Evolutionary conservation across 129 eudicot species (phyloP).

Genomic region (Tagetes erecta): DNA sequence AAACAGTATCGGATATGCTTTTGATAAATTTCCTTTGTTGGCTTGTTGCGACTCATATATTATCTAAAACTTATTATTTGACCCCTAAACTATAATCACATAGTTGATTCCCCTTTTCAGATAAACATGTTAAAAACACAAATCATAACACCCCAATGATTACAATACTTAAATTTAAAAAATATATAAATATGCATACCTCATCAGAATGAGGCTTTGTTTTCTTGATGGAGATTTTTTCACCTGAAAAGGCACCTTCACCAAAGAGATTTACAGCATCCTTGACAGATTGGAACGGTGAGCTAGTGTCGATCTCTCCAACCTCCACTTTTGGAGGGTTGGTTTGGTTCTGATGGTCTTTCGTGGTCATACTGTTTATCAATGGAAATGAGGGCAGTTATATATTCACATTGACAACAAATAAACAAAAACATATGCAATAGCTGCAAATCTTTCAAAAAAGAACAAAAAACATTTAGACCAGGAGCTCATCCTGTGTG

Average conservation of each 20-base stretch:
- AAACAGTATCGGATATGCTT: background rate
- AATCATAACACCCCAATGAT: background rate
- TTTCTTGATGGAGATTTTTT: constrained; percentile 64
- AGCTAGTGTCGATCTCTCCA: constrained; percentile 93
- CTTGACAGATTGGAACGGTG: constrained; percentile 97
- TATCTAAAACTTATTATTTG: background rate
- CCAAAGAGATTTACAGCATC: constrained; percentile 96
- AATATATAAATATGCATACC: constrained; percentile 36
- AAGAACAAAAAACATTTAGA: background rate
- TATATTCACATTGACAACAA: background rate
- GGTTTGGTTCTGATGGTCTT: constrained; percentile 58
- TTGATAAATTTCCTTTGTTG: background rate
- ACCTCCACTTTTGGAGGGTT: constrained; percentile 71
- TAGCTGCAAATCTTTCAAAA: background rate
- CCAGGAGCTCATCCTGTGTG: background rate
- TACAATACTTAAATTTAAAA: background rate
- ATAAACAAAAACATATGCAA: background rate
- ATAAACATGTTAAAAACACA: background rate
- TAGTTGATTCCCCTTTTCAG: background rate
- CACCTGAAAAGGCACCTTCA: constrained; percentile 84
- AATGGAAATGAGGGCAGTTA: background rate
- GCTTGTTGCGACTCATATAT: background rate
- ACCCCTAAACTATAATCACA: background rate
- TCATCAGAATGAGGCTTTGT: constrained; percentile 77
- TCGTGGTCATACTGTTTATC: constrained; percentile 54